Conservation (phyloP, 495 filamentous ascomycete genomes). For the Aspergillus heteromorphus region DNA sequence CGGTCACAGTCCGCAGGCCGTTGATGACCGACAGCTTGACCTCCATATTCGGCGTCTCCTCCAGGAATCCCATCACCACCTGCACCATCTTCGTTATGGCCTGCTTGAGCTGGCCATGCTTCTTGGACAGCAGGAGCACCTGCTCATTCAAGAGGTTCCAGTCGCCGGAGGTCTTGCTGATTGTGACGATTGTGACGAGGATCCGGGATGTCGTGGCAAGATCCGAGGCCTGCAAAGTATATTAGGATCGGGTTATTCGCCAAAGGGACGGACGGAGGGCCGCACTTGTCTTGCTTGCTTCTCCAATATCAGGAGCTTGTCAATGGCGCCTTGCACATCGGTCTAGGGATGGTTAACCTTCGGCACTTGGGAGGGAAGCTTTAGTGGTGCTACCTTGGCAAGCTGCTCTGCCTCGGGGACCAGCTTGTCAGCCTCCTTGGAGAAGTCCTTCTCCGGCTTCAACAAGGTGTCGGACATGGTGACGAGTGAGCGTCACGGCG, state of each 20-base stretch:
- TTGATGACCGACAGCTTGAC: constrained; percentile 91
- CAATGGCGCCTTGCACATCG: constrained; percentile 78
- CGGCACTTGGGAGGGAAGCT: not conserved
- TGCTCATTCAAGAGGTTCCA: constrained; percentile 95
- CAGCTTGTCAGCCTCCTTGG: constrained; percentile 86
- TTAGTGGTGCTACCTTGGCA: constrained; percentile 59
- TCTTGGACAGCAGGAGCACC: constrained; percentile 92
- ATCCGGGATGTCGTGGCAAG: constrained; percentile 88
- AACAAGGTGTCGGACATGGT: constrained; percentile 58
- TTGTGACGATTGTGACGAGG: constrained; percentile 79
- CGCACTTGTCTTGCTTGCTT: constrained; percentile 93
- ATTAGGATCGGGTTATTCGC: not conserved
- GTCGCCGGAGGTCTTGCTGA: constrained; percentile 87
- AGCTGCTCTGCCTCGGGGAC: constrained; percentile 84
- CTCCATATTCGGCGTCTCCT: constrained; percentile 71
- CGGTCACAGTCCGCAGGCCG: constrained; percentile 90
- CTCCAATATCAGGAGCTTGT: constrained; percentile 86
- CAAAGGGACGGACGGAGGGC: not conserved
- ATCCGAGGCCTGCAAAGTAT: constrained; percentile 68
- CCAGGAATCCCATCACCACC: constrained; percentile 86
- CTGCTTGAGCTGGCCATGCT: constrained; percentile 99
- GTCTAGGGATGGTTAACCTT: constrained; percentile 43
- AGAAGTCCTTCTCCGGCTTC: constrained; percentile 72
- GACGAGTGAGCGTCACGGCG: constrained; percentile 21
- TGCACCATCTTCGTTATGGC: constrained; percentile 99